Evolutionary conservation across 805 yeast species (phyloP), one percentile per base, ranked within the genome.

Genomic region (Maudiozyma bulderi): DNA sequence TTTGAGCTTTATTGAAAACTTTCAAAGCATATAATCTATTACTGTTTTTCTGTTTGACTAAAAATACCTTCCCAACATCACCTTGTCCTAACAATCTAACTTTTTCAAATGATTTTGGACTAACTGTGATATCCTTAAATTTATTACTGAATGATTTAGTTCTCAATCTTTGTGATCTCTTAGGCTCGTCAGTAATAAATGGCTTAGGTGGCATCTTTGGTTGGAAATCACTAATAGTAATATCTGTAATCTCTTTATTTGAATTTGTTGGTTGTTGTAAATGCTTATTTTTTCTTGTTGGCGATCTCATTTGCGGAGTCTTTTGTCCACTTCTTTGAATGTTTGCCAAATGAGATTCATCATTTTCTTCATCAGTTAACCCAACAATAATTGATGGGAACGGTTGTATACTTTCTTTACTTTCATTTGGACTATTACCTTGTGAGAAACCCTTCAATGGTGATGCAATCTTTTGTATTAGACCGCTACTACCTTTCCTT

Each of bases 51-150:
- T 95, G 96, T 51, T 85, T 77, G 3, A 93, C 99, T 29, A 93
- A 70, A 58, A 86, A 93, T 29, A 93, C 99, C 65, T 89, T 90
- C 4, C 99, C 99, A 34, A 93, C 98, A 60, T 95, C 99, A 50
- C 99, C 99, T 62, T 87, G 88, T 3, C 99, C 99, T 46, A 93
- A 70, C n/a, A 93, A 69, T 57, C 87, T 80, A 50, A 93, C 78
- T 63, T 89, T 91, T 56, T 91, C 97, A 64, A 93, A 93, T 31
- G 93, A 84, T 44, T 79, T 77, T 1, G 95, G 95, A 7, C 84
- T 78, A 20, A 95, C 99, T 62, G 85, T 89, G 8, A 84, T 89
- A 54, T 81, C 84, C 48, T 80, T 74, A 34, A 82, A 75, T 59
- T 81, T 86, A 49, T 84, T 84, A 8, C 96, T 80, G 50, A 75